Conservation (phyloP, 2,329 filamentous ascomycete species). For the Fusarium ramigenum region DNA sequence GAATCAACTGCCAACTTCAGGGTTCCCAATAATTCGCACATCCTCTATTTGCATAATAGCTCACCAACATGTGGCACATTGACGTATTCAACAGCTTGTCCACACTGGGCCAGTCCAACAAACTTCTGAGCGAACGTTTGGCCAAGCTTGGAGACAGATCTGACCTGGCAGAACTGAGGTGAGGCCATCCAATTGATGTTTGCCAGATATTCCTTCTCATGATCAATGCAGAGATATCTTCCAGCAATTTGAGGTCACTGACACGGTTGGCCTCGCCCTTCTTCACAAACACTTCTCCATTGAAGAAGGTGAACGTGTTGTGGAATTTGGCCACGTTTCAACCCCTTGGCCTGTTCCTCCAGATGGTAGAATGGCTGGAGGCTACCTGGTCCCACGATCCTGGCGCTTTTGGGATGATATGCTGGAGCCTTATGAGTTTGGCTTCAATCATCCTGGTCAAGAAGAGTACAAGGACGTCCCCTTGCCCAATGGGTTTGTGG, state of each 20-base stretch:
- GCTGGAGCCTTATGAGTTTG: neutral
- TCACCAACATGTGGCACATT: neutral
- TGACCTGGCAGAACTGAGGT: neutral
- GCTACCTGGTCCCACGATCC: neutral
- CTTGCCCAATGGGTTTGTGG: neutral
- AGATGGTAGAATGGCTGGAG: neutral
- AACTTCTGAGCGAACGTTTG: neutral
- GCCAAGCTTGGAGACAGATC: neutral
- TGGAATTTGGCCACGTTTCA: neutral
- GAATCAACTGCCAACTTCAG: neutral
- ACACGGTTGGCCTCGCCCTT: neutral
- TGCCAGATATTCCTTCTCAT: rapidly evolving
- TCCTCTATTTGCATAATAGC: neutral
- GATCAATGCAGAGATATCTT: neutral
- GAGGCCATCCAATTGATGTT: rapidly evolving
- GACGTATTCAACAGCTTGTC: neutral
- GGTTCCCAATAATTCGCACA: rapidly evolving
- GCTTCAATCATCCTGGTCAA: neutral
- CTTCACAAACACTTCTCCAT: conserved; percentile 1
- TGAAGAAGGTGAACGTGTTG: neutral
- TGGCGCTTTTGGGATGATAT: neutral
- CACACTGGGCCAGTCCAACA: neutral
- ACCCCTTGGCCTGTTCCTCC: neutral
- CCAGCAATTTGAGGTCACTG: neutral
- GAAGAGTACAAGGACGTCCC: neutral